Evolutionary conservation across 2,329 filamentous ascomycete species (phyloP).

Genomic region (Claviceps humidiphila): DNA sequence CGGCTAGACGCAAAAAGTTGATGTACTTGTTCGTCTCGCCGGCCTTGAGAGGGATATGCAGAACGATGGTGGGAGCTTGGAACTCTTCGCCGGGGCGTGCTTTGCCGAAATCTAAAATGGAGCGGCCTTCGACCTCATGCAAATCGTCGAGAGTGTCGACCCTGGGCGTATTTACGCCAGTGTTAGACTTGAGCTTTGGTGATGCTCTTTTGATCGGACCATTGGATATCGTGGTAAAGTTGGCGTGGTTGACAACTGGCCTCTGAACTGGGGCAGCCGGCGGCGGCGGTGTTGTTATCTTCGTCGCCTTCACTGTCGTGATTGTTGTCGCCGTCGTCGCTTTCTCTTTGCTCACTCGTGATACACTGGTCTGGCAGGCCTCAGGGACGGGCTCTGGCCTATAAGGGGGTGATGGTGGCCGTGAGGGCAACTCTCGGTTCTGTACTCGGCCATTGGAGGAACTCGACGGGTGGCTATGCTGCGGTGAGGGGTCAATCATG

Average conservation of each 20-base stretch:
- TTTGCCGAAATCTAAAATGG: slow-evolving; percentile 49
- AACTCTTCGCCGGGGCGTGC: slow-evolving; percentile 45
- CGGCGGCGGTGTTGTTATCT: not conserved
- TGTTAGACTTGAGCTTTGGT: slow-evolving; percentile 32
- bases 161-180: slow-evolving; percentile 32
- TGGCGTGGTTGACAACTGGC: slow-evolving; percentile 24
- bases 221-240: slow-evolving; percentile 27
- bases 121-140: slow-evolving; percentile 32
- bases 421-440: slow-evolving; percentile 21
- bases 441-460: slow-evolving; percentile 19
- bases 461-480: slow-evolving; percentile 14
- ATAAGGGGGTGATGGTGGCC: slow-evolving; percentile 31
- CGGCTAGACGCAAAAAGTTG: slow-evolving; percentile 88
- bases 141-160: slow-evolving; percentile 36
- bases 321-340: slow-evolving; percentile 1
- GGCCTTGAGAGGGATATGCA: slow-evolving; percentile 62
- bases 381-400: slow-evolving; percentile 19
- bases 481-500: slow-evolving; percentile 52
- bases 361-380: slow-evolving; percentile 15
- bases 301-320: not conserved
- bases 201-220: slow-evolving; percentile 32
- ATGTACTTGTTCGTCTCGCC: slow-evolving; percentile 81
- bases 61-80: slow-evolving; percentile 62
- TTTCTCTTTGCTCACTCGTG: slow-evolving; percentile 26
- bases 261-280: slow-evolving; percentile 14